Evolutionary conservation across 2,329 filamentous ascomycete genomes (phyloP).

Genomic region (Lachnellula cervina): DNA sequence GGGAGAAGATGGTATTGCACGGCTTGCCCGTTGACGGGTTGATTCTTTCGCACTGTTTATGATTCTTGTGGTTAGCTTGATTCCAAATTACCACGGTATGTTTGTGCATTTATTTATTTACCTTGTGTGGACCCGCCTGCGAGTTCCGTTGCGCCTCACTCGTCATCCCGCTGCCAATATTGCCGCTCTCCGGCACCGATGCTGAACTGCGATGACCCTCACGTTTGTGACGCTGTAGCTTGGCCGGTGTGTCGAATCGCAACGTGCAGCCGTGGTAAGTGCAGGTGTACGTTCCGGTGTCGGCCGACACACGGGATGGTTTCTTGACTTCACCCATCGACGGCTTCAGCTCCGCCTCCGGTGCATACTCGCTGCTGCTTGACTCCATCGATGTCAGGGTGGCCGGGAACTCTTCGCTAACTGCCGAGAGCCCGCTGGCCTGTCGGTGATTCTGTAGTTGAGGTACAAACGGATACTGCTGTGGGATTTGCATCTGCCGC

Average conservation of each 20-base stretch:
- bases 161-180: slow-evolving; percentile 37
- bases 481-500: slow-evolving; percentile 26
- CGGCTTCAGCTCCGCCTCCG: slow-evolving; percentile 24
- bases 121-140: slow-evolving; percentile 83
- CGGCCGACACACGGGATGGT: slow-evolving; percentile 62
- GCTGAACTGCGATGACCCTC: slow-evolving; percentile 82
- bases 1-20: slow-evolving; percentile 89
- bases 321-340: slow-evolving; percentile 30
- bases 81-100: background rate
- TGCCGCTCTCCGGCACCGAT: slow-evolving; percentile 38
- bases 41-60: slow-evolving; percentile 68
- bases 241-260: slow-evolving; percentile 80
- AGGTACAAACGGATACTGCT: slow-evolving; percentile 31
- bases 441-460: slow-evolving; percentile 24
- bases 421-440: slow-evolving; percentile 24
- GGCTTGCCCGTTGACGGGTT: slow-evolving; percentile 94
- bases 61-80: background rate
- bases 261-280: slow-evolving; percentile 87
- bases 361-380: slow-evolving; percentile 34
- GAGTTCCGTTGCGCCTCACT: slow-evolving; percentile 65
- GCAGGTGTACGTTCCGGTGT: slow-evolving; percentile 90
- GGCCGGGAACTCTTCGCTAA: slow-evolving; percentile 28
- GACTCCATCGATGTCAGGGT: slow-evolving; percentile 38
- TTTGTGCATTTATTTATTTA: slow-evolving; percentile 8
- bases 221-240: slow-evolving; percentile 92